Evolutionary conservation across 2,329 filamentous ascomycete species (phyloP).

Genomic region (Pseudocercospora pini-densiflorae): DNA sequence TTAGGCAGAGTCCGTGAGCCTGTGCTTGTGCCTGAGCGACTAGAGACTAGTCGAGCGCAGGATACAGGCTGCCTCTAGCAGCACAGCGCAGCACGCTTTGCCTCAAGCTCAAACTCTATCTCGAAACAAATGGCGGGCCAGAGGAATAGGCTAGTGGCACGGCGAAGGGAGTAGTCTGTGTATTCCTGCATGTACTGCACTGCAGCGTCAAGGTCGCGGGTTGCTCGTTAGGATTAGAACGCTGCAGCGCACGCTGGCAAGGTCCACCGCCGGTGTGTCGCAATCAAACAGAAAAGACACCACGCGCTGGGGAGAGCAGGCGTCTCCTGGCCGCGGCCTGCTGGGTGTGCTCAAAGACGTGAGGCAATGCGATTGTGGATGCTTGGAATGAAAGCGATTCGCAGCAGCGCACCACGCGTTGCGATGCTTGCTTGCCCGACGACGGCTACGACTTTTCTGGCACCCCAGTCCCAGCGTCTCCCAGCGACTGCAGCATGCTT

Average conservation of each 20-base stretch:
- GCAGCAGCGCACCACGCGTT: conserved; percentile 7
- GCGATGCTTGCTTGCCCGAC: neutral
- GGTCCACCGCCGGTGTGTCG: conserved; percentile 27
- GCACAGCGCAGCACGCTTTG: neutral
- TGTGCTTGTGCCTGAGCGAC: no score
- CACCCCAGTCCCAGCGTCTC: neutral
- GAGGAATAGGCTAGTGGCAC: neutral
- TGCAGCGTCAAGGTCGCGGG: no score
- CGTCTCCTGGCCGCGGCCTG: neutral
- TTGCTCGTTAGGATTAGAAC: no score
- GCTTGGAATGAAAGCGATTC: conserved; percentile 1
- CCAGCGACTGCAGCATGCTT: neutral
- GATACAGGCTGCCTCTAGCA: conserved; percentile 4
- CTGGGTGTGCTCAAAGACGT: neutral
- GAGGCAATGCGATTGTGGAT: conserved; percentile 12
- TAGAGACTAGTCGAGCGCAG: no score
- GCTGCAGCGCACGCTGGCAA: conserved; percentile 17
- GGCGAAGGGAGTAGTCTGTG: neutral
- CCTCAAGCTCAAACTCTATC: conserved; percentile 29
- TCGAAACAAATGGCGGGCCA: conserved; percentile 23
- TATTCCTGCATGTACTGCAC: neutral
- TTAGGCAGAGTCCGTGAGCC: no score
- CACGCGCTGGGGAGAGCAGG: neutral
- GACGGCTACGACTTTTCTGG: neutral
- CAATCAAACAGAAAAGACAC: conserved; percentile 25